Evolutionary conservation across 805 yeast genomes (phyloP).

Genomic region (Starmerella asiatica): DNA sequence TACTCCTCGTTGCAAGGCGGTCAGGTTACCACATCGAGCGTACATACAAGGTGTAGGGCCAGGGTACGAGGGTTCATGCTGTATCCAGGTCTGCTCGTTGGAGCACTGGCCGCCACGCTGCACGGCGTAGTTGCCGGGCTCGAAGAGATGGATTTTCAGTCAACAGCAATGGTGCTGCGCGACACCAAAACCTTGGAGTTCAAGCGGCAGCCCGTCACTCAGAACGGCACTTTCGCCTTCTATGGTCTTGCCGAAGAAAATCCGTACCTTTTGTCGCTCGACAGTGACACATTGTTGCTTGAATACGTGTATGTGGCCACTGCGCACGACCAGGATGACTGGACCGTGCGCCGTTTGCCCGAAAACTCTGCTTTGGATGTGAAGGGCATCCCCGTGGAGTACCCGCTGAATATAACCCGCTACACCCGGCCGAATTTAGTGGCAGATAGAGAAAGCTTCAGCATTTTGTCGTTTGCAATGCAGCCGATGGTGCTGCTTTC

Average conservation of each 20-base stretch:
- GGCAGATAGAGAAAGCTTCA: slow-evolving; percentile 22
- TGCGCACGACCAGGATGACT: slow-evolving; percentile 14
- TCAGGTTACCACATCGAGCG: too few species aligned
- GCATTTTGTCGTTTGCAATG: slow-evolving; percentile 24
- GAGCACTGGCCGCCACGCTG: slow-evolving; percentile 8
- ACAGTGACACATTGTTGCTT: slow-evolving; percentile 13
- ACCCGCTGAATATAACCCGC: slow-evolving; percentile 24
- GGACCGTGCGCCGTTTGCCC: slow-evolving; percentile 21
- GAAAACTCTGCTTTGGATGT: slow-evolving; percentile 23
- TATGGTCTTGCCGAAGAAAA: slow-evolving; percentile 4
- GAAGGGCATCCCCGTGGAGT: slow-evolving; percentile 24
- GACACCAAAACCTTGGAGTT: slow-evolving; percentile 4
- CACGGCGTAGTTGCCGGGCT: slow-evolving; percentile 4
- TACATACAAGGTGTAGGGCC: too few species aligned
- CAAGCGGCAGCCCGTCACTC: slow-evolving; percentile 4
- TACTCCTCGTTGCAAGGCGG: too few species aligned
- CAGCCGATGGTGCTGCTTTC: slow-evolving; percentile 29
- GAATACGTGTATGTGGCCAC: slow-evolving; percentile 12
- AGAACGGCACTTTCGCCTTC: slow-evolving; percentile 16
- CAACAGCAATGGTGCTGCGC: slow-evolving; percentile 9
- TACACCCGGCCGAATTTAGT: slow-evolving; percentile 13
- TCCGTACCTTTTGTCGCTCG: slow-evolving; percentile 14
- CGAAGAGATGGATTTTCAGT: neutral
- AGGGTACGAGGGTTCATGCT: too few species aligned
- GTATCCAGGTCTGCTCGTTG: slow-evolving; percentile 1